Evolutionary conservation across 495 filamentous ascomycete species (phyloP), one percentile per base, ranked within the genome.

Genomic region (Lasiosphaeria hispida): DNA sequence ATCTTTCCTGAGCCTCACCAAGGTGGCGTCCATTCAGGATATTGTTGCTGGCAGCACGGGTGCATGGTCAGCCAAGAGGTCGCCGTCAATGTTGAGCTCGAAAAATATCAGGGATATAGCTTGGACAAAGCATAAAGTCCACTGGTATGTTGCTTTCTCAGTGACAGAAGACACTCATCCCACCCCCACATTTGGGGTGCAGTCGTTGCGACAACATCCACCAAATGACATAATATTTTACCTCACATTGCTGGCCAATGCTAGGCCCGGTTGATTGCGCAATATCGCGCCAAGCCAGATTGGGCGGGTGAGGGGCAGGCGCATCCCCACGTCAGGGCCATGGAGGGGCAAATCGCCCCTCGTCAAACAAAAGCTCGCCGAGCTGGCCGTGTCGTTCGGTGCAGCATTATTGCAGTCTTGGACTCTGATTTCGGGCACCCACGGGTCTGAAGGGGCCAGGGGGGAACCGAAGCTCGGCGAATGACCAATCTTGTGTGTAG

Each of bases 171-270:
- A 30, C 33, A 4, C 23, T 38, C 14, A 43, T 35, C 18, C 40
- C 57, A 47, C 59, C 57, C 57, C 59, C 50, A 60, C 58, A 14
- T 17, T 8, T 35, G 33, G 33, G 18, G 18, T 47, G 35, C 19
- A 37, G 36, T 39, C 19, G 58, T 69, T 69, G 68, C 68, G 62
- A 67, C 47, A 66, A 30, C 61, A 37, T 11, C 37, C 52, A 36
- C 48, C 49, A 66, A 66, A 72, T 72, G 68, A 71, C 70, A 68
- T 65, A 60, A 72, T 72, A 40, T 57, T 56, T 34, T 35, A 43
- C 15, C 43, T 48, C 50, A 14, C 17, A 2, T 2, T 15, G 6
- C 10, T 19, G 48, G 39, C 70, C 70, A 72, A 72, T 72, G n/a
- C 44, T 8, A 38, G n/a, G 23, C 39, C 23, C 34, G 39, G 19